Conservation (phyloP, 2,329 filamentous ascomycete species). For the Elsinoe necatrix region DNA sequence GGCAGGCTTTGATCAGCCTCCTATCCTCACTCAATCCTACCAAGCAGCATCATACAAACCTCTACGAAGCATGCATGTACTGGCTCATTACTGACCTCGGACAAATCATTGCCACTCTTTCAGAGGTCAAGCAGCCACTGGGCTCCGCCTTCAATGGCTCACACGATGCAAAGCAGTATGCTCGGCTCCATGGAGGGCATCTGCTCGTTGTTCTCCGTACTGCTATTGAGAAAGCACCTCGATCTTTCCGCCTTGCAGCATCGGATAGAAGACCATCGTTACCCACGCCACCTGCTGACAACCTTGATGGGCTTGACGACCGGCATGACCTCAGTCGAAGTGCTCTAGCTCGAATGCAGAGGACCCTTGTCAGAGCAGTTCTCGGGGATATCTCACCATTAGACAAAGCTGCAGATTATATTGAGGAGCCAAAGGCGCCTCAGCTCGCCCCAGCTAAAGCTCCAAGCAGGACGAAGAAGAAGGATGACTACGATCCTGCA, state of each 20-base stretch:
- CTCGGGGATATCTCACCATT: neutral
- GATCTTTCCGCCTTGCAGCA: slow-evolving; percentile 5
- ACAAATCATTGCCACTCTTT: neutral
- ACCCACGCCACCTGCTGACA: neutral
- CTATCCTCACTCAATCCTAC: neutral
- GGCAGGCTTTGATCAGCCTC: neutral
- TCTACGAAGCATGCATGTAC: slow-evolving; percentile 1
- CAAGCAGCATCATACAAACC: neutral
- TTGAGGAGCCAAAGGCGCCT: neutral
- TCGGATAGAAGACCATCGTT: neutral
- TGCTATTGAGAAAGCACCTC: neutral
- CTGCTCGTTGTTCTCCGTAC: neutral
- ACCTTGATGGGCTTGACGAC: neutral
- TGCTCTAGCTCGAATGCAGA: slow-evolving; percentile 1
- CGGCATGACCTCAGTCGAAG: neutral
- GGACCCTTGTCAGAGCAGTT: neutral
- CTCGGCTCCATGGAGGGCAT: neutral
- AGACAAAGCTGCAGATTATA: neutral
- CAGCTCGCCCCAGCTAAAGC: neutral
- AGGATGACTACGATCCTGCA: neutral
- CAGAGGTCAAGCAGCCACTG: neutral
- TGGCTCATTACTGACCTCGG: neutral
- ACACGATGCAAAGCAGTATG: neutral
- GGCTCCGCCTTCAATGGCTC: neutral
- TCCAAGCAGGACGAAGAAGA: neutral